These are phyloP conservation scores for Xylaria acuta DNA, from an alignment of 495 filamentous ascomycete species.

Conservation along the genomic window DNA sequence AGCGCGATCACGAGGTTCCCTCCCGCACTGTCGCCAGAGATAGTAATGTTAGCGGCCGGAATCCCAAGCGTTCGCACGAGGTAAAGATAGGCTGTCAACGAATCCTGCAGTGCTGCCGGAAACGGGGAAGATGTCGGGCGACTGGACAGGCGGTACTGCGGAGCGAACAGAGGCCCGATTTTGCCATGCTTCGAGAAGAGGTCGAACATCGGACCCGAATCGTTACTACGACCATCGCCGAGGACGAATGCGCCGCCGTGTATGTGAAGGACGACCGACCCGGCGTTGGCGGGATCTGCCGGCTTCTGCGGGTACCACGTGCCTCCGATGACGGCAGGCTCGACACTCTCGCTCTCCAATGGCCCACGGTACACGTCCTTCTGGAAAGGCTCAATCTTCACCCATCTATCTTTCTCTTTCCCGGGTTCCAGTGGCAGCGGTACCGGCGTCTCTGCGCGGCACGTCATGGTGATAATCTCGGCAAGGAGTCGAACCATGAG, in stretches of 20 bases:
- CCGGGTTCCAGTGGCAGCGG: constrained; percentile 24
- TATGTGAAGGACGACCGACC: constrained; percentile 31
- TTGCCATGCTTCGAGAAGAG: constrained; percentile 30
- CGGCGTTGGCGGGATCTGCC: not conserved
- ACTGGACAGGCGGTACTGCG: constrained; percentile 49
- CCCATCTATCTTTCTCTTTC: constrained; percentile 27
- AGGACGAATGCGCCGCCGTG: constrained; percentile 57
- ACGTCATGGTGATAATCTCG: not conserved
- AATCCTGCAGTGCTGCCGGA: constrained; percentile 56
- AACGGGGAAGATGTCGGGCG: constrained; percentile 41
- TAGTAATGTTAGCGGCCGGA: constrained; percentile 33
- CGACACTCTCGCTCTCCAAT: constrained; percentile 10
- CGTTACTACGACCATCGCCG: constrained; percentile 34
- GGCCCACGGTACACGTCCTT: constrained; percentile 24
- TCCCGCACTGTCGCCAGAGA: constrained; percentile 41
- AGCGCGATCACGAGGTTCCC: constrained; percentile 43
- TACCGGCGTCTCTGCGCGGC: constrained; percentile 1
- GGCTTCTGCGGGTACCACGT: constrained; percentile 28
- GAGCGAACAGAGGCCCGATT: constrained; percentile 36
- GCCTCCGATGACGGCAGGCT: constrained; percentile 23
- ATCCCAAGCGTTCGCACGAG: constrained; percentile 45
- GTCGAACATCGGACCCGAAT: constrained; percentile 30
- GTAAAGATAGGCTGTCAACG: constrained; percentile 49
- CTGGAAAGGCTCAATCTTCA: constrained; percentile 19
- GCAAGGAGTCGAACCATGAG: not conserved